These are phyloP conservation scores for Aspergillus neoniger DNA, from an alignment of 2,329 filamentous ascomycete genomes.

Conservation along the genomic window DNA sequence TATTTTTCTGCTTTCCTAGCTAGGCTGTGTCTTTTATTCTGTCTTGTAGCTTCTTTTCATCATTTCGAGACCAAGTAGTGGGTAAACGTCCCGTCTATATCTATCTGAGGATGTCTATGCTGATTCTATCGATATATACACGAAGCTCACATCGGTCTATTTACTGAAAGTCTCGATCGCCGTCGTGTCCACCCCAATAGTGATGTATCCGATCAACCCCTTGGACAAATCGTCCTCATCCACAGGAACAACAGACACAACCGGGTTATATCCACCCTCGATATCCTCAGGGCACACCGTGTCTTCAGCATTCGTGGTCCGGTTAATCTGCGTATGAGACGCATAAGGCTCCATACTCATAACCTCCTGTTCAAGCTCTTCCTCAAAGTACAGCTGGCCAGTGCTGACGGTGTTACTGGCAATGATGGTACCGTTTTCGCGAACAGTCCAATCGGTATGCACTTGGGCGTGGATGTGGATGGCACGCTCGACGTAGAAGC, in stretches of 20 bases:
- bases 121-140: too few species aligned
- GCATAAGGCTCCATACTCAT: slow-evolving; percentile 39
- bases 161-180: slow-evolving; percentile 13
- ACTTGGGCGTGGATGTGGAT: slow-evolving; percentile 52
- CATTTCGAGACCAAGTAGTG: too few species aligned
- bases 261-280: slow-evolving; percentile 32
- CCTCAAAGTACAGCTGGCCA: slow-evolving; percentile 37
- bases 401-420: slow-evolving; percentile 31
- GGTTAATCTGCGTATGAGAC: slow-evolving; percentile 38
- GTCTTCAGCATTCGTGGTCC: slow-evolving; percentile 35
- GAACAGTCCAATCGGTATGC: slow-evolving; percentile 36
- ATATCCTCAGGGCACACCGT: slow-evolving; percentile 10
- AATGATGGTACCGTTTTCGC: slow-evolving; percentile 31
- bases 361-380: slow-evolving; percentile 31
- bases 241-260: slow-evolving; percentile 34
- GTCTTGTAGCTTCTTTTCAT: too few species aligned
- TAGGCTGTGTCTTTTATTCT: too few species aligned
- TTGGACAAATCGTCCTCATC: slow-evolving; percentile 39
- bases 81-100: too few species aligned
- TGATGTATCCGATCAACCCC: slow-evolving; percentile 42
- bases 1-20: too few species aligned
- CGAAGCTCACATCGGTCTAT: neutral
- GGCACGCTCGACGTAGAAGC: slow-evolving; percentile 46
- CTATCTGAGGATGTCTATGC: too few species aligned
- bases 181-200: slow-evolving; percentile 36